Percentiles rank a stretch among this genome's conserved stretches.
phyloP scores from a whole-genome alignment of 441 rosid species.

The Mallotus repandus region DNA sequence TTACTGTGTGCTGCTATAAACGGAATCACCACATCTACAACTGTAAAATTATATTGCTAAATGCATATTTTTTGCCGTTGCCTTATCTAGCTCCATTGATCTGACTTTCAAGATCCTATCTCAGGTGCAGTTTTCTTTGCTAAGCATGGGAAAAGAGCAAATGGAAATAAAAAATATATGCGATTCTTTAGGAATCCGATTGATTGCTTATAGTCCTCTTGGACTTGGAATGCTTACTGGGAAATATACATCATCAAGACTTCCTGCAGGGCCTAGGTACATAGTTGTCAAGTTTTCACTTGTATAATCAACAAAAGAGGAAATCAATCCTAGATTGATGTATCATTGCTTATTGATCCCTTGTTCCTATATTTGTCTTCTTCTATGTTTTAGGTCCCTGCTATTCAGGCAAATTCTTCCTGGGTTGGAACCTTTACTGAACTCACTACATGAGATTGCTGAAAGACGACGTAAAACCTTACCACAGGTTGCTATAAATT shows the following conservation, averaged over 20 bases:
- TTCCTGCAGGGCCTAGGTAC: constrained; percentile 89
- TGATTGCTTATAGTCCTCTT: constrained; percentile 87
- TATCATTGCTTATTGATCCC: background rate
- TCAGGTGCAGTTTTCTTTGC: constrained; percentile 83
- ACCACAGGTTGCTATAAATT: constrained; percentile 89
- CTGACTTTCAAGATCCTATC: constrained; percentile 8
- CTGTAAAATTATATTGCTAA: background rate
- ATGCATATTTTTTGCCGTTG: background rate
- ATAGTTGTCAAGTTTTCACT: background rate
- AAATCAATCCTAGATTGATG: background rate
- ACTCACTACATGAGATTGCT: constrained; percentile 51
- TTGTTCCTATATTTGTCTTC: background rate
- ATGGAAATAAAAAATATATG: constrained; percentile 59
- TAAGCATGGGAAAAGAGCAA: constrained; percentile 82
- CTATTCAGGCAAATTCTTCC: constrained; percentile 85
- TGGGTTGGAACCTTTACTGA: constrained; percentile 64
- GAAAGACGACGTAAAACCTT: constrained; percentile 59
- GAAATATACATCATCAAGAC: constrained; percentile 65
- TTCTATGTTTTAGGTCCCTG: constrained; percentile 44
- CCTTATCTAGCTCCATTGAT: background rate
- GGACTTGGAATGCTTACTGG: constrained; percentile 96
- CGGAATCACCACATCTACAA: background rate
- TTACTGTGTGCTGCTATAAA: no score
- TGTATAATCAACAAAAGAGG: background rate
- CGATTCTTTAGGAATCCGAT: constrained; percentile 59